Evolutionary conservation across 225 moss, liverwort and hornwort genomes (phyloP).

Genomic region (Marchantia polymorpha): DNA sequence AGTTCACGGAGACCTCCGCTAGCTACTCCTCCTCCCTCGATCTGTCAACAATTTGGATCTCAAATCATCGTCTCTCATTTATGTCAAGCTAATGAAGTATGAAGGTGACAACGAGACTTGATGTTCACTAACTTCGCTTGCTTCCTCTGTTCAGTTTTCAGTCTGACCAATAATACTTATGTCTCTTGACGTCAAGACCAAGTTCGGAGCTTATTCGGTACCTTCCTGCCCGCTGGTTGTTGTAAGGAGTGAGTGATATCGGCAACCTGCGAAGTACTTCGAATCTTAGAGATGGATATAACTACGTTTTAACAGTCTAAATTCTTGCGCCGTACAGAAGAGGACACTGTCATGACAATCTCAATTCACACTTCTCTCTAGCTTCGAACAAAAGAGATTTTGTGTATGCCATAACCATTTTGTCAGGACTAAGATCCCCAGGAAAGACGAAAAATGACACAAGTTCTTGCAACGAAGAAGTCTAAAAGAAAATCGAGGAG

Average conservation of each 20-base stretch:
- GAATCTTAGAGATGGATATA: background rate
- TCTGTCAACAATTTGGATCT: conserved; percentile 18
- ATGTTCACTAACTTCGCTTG: background rate
- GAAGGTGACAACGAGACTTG: background rate
- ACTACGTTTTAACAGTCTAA: background rate
- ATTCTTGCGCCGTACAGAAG: too few species aligned
- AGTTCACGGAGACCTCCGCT: conserved; percentile 91
- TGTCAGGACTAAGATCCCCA: background rate
- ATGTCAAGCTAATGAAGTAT: background rate
- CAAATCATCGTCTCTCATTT: background rate
- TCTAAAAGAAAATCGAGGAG: background rate
- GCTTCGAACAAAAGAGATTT: background rate
- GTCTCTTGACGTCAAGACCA: background rate
- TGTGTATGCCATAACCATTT: background rate
- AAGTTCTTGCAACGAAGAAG: background rate
- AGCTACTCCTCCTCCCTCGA: conserved; percentile 81
- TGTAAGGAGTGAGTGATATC: conserved; percentile 94
- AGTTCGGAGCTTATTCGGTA: background rate
- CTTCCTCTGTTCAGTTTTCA: background rate
- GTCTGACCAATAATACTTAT: background rate
- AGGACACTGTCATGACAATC: background rate
- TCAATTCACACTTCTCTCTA: background rate
- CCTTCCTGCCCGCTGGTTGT: conserved; percentile 78
- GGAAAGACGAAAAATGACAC: background rate
- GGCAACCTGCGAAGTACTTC: conserved; percentile 47